phyloP scores from a whole-genome alignment of 2,329 filamentous ascomycete species.

The Tothia fuscella region DNA sequence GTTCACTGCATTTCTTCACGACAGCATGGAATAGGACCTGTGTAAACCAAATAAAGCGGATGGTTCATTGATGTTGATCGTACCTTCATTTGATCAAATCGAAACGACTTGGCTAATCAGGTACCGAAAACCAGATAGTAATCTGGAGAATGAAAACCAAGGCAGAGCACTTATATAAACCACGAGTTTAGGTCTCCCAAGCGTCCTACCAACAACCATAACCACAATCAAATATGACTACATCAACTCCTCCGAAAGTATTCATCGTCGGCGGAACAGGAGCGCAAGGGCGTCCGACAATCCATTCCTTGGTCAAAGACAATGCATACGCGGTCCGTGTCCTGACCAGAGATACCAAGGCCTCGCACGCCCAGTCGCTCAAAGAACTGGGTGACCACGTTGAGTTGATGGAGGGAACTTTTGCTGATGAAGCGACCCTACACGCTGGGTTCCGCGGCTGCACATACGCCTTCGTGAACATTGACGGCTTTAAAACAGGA shows the following conservation, averaged over 20 bases:
- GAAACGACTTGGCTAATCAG: too few relatives aligned
- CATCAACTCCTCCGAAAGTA: slow-evolving; percentile 13
- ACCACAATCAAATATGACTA: too few relatives aligned
- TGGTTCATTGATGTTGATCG: too few relatives aligned
- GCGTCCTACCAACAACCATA: too few relatives aligned
- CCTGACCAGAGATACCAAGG: slow-evolving; percentile 36
- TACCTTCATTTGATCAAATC: too few relatives aligned
- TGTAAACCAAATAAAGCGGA: too few relatives aligned
- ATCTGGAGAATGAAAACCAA: too few relatives aligned
- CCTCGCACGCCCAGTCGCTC: slow-evolving; percentile 31
- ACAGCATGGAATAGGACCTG: too few relatives aligned
- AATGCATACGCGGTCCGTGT: slow-evolving; percentile 34
- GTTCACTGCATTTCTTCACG: too few relatives aligned
- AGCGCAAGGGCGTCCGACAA: slow-evolving; percentile 17
- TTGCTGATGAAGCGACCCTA: slow-evolving; percentile 34
- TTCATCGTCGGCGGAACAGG: slow-evolving; percentile 19
- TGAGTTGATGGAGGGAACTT: slow-evolving; percentile 36
- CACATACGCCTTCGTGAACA: slow-evolving; percentile 42
- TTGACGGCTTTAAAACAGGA: slow-evolving; percentile 42
- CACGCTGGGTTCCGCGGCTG: slow-evolving; percentile 33
- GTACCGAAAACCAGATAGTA: too few relatives aligned
- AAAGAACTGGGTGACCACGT: slow-evolving; percentile 31
- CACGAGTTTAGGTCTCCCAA: too few relatives aligned
- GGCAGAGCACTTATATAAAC: too few relatives aligned
- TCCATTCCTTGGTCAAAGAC: slow-evolving; percentile 20